Evolutionary conservation across 1,284 basidiomycete species (phyloP), one percentile per base, ranked within the genome.

Genomic region (Neotropicomus parvogracilis): DNA sequence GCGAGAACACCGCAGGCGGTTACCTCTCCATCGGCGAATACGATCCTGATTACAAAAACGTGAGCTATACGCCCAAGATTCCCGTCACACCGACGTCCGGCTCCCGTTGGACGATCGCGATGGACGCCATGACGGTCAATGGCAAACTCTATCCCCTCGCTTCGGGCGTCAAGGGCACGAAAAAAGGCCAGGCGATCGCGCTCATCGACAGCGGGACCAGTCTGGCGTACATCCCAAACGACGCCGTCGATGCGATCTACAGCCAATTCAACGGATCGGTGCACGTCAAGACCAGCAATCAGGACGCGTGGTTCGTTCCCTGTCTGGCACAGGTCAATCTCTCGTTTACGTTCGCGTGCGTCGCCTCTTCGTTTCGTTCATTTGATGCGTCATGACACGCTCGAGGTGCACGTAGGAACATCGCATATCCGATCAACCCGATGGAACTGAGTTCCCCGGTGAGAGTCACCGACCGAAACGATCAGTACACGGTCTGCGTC

Each of bases 181-280:
- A 69, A 9, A 46, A 54, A 1, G 70, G 66, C 2, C 57, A 65
- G 6, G 57, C 64, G 31, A 61, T 72, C 28, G 63, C 70, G 6
- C 59, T 73, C 7, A 54, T 78, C 28, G 75, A 77, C 42, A 75
- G 71, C n/a, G 75, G 74, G 19, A 72, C 69, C 9, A 70, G 72
- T 33, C 49, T 54, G 16, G 62, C 66, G 12, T 62, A 68, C 17
- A 56, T 74, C 33, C 67, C 72, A 1, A 36, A 46, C 10, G 54
- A 59, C 9, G 62, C 72, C 2, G 60, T 67, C 14, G 56, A 71
- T 39, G 63, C 58, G 3, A 71, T 78, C 31, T 77, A 75, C 44
- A 59, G 66, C n/a, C 40, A 44, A 20, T 52, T 75, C 34, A 55
- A 63, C 17, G 71, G 71, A 1, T 60, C 73, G 0, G 62, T 66